These are phyloP conservation scores for Zygoascus flipseniorum DNA, from an alignment of 805 yeast genomes.

Conservation along the genomic window DNA sequence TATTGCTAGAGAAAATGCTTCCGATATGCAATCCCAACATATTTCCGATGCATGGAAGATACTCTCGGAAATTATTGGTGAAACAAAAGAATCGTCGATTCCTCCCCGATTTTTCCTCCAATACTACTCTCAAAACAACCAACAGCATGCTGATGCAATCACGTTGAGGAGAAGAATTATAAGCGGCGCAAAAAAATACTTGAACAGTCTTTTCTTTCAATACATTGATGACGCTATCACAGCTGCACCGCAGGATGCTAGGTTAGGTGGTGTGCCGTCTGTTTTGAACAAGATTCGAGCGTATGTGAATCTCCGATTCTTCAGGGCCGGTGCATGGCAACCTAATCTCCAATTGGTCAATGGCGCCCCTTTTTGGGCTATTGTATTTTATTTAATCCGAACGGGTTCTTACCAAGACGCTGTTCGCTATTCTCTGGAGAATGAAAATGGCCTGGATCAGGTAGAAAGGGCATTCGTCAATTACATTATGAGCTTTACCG, in stretches of 20 bases:
- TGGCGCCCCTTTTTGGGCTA: slow-evolving; percentile 91
- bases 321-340: slow-evolving; percentile 39
- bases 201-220: slow-evolving; percentile 72
- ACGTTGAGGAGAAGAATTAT: slow-evolving; percentile 37
- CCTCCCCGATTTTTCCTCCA: not conserved
- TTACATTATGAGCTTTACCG: slow-evolving; percentile 64
- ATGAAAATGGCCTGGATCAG: slow-evolving; percentile 68
- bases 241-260: slow-evolving; percentile 39
- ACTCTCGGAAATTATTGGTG: slow-evolving; percentile 39
- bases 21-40: slow-evolving; percentile 61
- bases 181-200: slow-evolving; percentile 45
- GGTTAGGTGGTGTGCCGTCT: slow-evolving; percentile 60
- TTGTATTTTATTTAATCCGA: slow-evolving; percentile 73
- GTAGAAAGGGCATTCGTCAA: slow-evolving; percentile 78
- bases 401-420: slow-evolving; percentile 81
- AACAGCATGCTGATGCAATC: not conserved
- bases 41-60: slow-evolving; percentile 69
- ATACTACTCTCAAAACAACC: not conserved
- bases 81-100: slow-evolving; percentile 2
- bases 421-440: slow-evolving; percentile 51
- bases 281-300: slow-evolving; percentile 63
- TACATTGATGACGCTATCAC: slow-evolving; percentile 60
- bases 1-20: slow-evolving; percentile 52
- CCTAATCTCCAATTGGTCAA: slow-evolving; percentile 59
- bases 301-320: slow-evolving; percentile 43